Evolutionary conservation across 352 stramenopile genomes (phyloP).

Genomic region (Phytophthora constricta): DNA sequence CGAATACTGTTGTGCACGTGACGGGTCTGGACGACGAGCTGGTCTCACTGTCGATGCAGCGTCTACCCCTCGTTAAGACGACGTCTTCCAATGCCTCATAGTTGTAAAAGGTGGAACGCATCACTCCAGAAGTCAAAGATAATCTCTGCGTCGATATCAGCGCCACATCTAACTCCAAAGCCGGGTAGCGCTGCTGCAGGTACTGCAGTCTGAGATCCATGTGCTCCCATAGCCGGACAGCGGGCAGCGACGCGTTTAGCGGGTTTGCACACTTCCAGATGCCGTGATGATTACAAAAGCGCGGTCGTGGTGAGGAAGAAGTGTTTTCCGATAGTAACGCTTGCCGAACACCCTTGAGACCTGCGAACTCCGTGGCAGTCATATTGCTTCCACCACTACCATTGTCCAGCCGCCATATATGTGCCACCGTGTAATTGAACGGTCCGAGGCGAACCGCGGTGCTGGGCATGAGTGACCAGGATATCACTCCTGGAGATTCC

Average conservation of each 20-base stretch:
- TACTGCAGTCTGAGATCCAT: constrained; percentile 31
- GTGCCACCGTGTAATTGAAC: constrained; percentile 50
- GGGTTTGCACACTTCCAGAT: constrained; percentile 43
- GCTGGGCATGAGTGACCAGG: constrained; percentile 26
- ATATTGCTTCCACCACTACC: constrained; percentile 2
- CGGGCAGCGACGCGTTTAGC: constrained; percentile 5
- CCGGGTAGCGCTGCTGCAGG: constrained; percentile 33
- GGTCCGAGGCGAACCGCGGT: constrained; percentile 47
- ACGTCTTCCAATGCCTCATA: constrained; percentile 40
- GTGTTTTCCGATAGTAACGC: background rate
- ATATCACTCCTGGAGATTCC: constrained; percentile 34
- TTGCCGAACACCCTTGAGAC: constrained; percentile 17
- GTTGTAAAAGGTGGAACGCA: constrained; percentile 19
- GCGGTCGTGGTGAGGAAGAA: constrained; percentile 13
- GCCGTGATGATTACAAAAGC: constrained; percentile 36
- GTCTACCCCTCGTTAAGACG: constrained; percentile 39
- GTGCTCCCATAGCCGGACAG: constrained; percentile 40
- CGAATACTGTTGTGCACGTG: constrained; percentile 38
- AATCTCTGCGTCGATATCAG: constrained; percentile 32
- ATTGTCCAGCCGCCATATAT: constrained; percentile 25
- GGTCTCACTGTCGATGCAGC: constrained; percentile 6
- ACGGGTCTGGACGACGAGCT: background rate
- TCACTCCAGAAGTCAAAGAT: constrained; percentile 12
- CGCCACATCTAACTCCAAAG: constrained; percentile 35
- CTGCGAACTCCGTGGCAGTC: constrained; percentile 19